Conservation (phyloP, 352 stramenopile genomes). For the Blastocystis sp. region DNA sequence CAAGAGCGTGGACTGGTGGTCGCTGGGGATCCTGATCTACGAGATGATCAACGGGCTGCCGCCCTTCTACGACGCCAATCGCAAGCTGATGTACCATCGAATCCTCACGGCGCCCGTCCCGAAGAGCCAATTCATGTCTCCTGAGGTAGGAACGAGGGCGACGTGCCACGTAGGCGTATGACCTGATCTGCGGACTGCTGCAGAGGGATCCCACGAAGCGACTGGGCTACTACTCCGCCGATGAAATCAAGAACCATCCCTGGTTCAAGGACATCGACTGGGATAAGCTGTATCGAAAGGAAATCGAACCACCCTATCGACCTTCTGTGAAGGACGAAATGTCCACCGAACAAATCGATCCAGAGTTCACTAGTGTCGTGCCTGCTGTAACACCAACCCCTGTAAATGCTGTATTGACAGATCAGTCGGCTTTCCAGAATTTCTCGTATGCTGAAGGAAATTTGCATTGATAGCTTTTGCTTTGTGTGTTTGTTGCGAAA, state of each 20-base stretch:
- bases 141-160: slow-evolving; percentile 59
- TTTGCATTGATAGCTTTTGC: slow-evolving; percentile 41
- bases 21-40: slow-evolving; percentile 78
- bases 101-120: slow-evolving; percentile 81
- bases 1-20: slow-evolving; percentile 78
- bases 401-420: slow-evolving; percentile 70
- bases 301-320: slow-evolving; percentile 82
- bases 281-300: slow-evolving; percentile 79
- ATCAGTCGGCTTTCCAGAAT: slow-evolving; percentile 80
- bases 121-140: slow-evolving; percentile 68
- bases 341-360: slow-evolving; percentile 71
- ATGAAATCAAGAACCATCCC: slow-evolving; percentile 83
- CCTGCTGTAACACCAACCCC: slow-evolving; percentile 71
- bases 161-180: slow-evolving; percentile 73
- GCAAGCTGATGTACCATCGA: slow-evolving; percentile 75
- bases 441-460: slow-evolving; percentile 76
- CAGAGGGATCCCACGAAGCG: slow-evolving; percentile 78
- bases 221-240: slow-evolving; percentile 80
- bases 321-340: slow-evolving; percentile 80
- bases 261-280: slow-evolving; percentile 86
- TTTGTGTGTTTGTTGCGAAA: not conserved
- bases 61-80: slow-evolving; percentile 72
- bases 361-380: slow-evolving; percentile 84
- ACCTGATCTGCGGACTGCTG: slow-evolving; percentile 76
- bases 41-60: slow-evolving; percentile 81